phyloP scores from a whole-genome alignment of 495 filamentous ascomycete genomes.

The Xylaria acuta region DNA sequence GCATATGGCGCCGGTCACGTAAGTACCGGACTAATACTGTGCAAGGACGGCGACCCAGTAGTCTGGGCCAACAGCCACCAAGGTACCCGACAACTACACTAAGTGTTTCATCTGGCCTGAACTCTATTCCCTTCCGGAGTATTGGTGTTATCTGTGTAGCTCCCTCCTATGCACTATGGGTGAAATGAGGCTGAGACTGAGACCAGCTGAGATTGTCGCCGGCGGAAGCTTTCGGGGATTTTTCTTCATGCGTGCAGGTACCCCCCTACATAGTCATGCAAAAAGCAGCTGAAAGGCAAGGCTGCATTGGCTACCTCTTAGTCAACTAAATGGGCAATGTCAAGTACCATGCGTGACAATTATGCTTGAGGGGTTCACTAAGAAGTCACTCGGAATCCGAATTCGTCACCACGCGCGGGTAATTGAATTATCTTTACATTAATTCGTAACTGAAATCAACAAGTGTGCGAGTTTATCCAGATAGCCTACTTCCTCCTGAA shows the following conservation, averaged over 20 bases:
- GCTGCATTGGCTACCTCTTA: neutral
- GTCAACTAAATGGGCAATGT: neutral
- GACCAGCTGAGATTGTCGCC: neutral
- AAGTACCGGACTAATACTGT: neutral
- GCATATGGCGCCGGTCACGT: neutral
- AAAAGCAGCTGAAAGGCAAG: neutral
- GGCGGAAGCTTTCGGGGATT: neutral
- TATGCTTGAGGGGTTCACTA: neutral
- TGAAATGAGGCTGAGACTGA: neutral
- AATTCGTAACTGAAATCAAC: conserved; percentile 10
- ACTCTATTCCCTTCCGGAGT: neutral
- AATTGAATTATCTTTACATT: neutral
- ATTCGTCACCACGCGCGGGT: neutral
- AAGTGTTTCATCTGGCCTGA: neutral
- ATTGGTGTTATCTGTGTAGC: neutral
- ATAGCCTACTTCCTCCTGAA: neutral
- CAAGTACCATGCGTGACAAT: neutral
- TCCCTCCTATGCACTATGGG: neutral
- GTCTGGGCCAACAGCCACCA: neutral
- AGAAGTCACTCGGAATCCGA: neutral
- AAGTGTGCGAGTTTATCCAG: neutral
- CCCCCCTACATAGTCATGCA: neutral
- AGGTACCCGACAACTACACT: neutral
- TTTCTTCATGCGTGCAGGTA: neutral
- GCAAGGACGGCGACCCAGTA: neutral